Evolutionary conservation across 1,284 basidiomycete species (phyloP).

Genomic region (Cryptococcus amylolentus): DNA sequence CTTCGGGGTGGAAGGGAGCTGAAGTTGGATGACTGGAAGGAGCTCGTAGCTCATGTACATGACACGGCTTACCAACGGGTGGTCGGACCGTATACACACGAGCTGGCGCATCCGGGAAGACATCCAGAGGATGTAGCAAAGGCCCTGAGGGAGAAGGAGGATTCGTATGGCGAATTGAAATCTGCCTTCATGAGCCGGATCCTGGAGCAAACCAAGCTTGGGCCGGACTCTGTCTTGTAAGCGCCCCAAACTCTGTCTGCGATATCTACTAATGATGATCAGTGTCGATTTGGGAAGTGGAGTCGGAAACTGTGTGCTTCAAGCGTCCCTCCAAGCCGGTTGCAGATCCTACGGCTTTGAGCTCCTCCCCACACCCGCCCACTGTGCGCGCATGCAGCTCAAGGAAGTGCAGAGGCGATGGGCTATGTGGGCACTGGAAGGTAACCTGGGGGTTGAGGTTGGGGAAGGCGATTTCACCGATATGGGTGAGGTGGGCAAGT

Average conservation of each 20-base stretch:
- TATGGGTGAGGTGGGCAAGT: slow-evolving; percentile 35
- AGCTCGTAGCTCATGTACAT: slow-evolving; percentile 49
- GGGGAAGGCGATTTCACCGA: slow-evolving; percentile 55
- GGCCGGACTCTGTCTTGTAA: slow-evolving; percentile 42
- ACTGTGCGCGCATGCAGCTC: slow-evolving; percentile 53
- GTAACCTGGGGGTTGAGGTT: slow-evolving; percentile 48
- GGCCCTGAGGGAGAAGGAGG: slow-evolving; percentile 43
- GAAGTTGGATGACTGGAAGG: slow-evolving; percentile 49
- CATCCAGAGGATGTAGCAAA: slow-evolving; percentile 42
- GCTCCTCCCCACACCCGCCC: slow-evolving; percentile 53
- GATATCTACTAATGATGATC: slow-evolving; percentile 28
- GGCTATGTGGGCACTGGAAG: slow-evolving; percentile 54
- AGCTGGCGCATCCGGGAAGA: slow-evolving; percentile 49
- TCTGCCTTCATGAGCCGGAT: slow-evolving; percentile 48
- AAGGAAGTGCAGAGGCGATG: slow-evolving; percentile 52
- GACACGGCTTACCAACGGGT: slow-evolving; percentile 56
- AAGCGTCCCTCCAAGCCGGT: slow-evolving; percentile 56
- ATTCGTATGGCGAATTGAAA: slow-evolving; percentile 47
- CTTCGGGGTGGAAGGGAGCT: slow-evolving; percentile 17
- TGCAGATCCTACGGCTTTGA: slow-evolving; percentile 54
- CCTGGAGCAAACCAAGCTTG: slow-evolving; percentile 42
- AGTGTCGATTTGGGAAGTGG: slow-evolving; percentile 57
- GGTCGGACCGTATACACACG: slow-evolving; percentile 53
- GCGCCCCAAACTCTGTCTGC: slow-evolving; percentile 1
- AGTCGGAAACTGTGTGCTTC: slow-evolving; percentile 57